Conservation (phyloP, 2,329 filamentous ascomycete species). For the Fusarium anguioides region DNA sequence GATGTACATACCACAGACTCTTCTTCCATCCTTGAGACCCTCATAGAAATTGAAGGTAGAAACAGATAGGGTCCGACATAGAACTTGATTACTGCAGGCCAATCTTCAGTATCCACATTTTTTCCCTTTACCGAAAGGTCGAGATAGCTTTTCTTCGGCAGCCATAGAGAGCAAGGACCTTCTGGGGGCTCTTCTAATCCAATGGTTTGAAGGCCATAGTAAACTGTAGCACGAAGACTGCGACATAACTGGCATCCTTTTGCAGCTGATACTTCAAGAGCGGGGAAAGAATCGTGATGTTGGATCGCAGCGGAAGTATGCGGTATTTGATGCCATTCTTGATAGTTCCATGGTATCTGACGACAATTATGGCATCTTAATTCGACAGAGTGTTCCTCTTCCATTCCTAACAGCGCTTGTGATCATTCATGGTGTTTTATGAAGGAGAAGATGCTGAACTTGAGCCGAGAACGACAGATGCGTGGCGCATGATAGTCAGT, state of each 20-base stretch:
- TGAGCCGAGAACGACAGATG: background rate
- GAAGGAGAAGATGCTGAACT: too few species aligned
- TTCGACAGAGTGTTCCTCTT: background rate
- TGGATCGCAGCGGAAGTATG: background rate
- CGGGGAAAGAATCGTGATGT: background rate
- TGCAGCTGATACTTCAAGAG: background rate
- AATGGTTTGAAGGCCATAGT: background rate
- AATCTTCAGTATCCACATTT: background rate
- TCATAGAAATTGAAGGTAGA: background rate
- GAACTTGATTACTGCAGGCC: background rate
- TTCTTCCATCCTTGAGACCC: background rate
- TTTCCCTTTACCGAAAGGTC: background rate
- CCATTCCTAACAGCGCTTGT: background rate
- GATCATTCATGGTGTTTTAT: background rate
- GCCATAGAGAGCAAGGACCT: background rate
- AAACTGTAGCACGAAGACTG: background rate
- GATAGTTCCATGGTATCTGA: background rate
- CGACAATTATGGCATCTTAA: slow-evolving; percentile 1
- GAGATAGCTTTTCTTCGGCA: background rate
- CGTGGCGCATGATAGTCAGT: background rate
- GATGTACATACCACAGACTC: background rate
- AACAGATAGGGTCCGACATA: background rate
- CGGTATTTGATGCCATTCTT: background rate
- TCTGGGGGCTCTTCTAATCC: background rate
- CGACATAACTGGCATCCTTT: background rate